Evolutionary conservation across 2,329 filamentous ascomycete genomes (phyloP).

Genomic region (Triangularia setosa): DNA sequence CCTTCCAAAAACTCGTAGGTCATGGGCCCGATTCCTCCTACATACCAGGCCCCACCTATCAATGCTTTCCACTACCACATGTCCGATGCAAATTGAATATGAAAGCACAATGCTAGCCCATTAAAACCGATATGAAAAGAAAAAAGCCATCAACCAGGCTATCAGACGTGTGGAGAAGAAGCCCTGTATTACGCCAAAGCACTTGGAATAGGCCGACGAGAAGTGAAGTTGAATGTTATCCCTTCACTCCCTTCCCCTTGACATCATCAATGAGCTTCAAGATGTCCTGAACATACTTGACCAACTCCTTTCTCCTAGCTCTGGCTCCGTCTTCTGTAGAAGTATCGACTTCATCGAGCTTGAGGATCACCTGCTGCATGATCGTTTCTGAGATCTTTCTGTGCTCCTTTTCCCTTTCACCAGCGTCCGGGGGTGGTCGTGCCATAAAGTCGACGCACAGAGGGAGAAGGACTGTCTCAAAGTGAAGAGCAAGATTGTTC

Average conservation of each 20-base stretch:
- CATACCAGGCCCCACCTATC: neutral
- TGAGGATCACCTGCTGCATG: constrained; percentile 70
- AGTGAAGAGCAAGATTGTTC: constrained; percentile 60
- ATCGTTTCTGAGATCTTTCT: constrained; percentile 71
- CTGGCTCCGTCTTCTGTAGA: constrained; percentile 65
- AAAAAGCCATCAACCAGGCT: neutral
- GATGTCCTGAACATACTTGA: constrained; percentile 66
- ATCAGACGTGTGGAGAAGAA: neutral
- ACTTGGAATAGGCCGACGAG: neutral
- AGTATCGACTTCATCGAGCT: constrained; percentile 72
- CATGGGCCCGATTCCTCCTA: neutral
- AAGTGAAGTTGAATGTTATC: neutral
- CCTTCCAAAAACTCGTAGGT: neutral
- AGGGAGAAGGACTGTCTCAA: constrained; percentile 62
- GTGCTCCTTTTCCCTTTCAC: constrained; percentile 70
- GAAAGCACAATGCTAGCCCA: neutral
- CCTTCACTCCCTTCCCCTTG: constrained; percentile 4
- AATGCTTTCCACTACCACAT: neutral
- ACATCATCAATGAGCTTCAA: constrained; percentile 60
- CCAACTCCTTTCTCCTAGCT: constrained; percentile 64
- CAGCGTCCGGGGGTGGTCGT: constrained; percentile 59
- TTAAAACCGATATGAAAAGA: neutral
- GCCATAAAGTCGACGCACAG: constrained; percentile 58
- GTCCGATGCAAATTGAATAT: neutral
- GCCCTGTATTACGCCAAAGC: neutral